Base-by-base conservation (phyloP, 2,329 filamentous ascomycete species). In the Decorospora gaudefroyi region DNA sequence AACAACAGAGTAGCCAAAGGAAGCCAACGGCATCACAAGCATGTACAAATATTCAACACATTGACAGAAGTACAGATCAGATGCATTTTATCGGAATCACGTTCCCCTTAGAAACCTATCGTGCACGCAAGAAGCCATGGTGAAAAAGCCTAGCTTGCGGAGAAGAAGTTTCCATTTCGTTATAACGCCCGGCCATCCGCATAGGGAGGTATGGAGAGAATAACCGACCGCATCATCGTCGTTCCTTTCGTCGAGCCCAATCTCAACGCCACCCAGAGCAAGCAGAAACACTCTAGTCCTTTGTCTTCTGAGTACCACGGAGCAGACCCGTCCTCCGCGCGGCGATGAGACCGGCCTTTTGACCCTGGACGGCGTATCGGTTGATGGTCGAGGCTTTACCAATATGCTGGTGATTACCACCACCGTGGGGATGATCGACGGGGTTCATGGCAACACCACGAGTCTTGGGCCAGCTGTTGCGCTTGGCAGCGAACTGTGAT, bases 361-460 rank as follows among this genome's bases (percentile, higher is more conserved):
- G 93, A 88, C 93, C 93, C 79, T 90, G 87, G 76, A 86, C 87
- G 72, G 93, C 93, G 82, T 95, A 96, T 78, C 93, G 87, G 69
- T 90, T 96, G 80, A 99, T 99, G 76, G 93, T 99, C 65, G 93
- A 99, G 71, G 93, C 93, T 83, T 99, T 97, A 88, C 93, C 91
- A 74, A 96, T 96, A 80, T 99, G 93, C 84, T 99, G 93, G 80
- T 99, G 93, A 86, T 99, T 97, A 96, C 93, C 92, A 78, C 76
- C 76, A 76, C 76, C 76, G 74, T 79, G 76, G 69, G 76, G 76
- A 85, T 99, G 93, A 81, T 99, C 93, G 73, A 99, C 93, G 72
- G 93, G 93, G 83, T 99, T 99, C 93, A 99, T 99, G 79, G 93
- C 93, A 87, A 99, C 93, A 96, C 93, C 93, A 93, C 93, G 92